Conservation (phyloP, 306 rosid genomes). For the Boehmeria nivea region DNA sequence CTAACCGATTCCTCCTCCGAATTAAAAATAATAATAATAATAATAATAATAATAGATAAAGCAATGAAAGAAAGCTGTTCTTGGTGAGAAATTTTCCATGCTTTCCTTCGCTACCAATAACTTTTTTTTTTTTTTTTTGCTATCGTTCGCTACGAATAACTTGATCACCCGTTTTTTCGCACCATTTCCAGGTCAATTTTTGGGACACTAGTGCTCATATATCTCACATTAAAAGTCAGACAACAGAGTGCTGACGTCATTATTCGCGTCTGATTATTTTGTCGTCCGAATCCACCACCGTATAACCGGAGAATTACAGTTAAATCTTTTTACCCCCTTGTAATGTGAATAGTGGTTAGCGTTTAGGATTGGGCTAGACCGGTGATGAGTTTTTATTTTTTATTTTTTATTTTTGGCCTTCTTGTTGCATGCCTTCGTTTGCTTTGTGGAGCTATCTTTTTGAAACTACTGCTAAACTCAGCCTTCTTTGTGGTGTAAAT, state of each 20-base stretch:
- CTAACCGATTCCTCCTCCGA: too few species aligned
- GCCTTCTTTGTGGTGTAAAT: slow-evolving; percentile 15
- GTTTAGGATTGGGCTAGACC: not conserved
- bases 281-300: too few species aligned
- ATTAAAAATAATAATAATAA: too few species aligned
- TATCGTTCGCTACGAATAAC: not conserved
- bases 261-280: not conserved
- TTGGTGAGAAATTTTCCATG: too few species aligned
- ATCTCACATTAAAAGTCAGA: slow-evolving; percentile 70
- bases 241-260: slow-evolving; percentile 53
- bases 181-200: slow-evolving; percentile 66
- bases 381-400: not conserved
- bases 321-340: too few species aligned
- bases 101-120: too few species aligned
- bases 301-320: too few species aligned
- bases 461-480: not conserved
- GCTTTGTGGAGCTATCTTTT: too few species aligned
- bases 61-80: too few species aligned
- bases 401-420: not conserved
- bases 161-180: not conserved
- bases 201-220: slow-evolving; percentile 84
- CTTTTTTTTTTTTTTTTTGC: not conserved
- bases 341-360: not conserved
- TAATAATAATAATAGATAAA: too few species aligned
- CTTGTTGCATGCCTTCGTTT: not conserved